These are phyloP conservation scores for Candida rishiriensis DNA, from an alignment of 805 yeast species.

Conservation along the genomic window DNA sequence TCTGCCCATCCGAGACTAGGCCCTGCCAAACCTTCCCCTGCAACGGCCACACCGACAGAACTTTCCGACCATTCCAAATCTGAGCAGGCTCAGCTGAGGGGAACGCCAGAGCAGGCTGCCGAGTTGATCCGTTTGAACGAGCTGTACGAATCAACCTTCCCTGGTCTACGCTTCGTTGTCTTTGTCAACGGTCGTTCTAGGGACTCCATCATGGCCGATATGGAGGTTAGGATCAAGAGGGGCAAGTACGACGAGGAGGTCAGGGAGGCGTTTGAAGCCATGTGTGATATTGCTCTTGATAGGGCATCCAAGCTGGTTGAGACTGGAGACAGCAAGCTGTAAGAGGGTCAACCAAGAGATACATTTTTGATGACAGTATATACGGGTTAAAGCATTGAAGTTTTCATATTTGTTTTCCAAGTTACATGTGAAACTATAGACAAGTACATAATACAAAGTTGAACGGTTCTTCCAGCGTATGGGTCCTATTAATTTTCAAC, in stretches of 20 bases:
- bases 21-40: constrained; percentile 37
- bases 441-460: too few species aligned
- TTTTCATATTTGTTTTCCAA: too few species aligned
- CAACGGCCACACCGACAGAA: constrained; percentile 19
- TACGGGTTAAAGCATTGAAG: neutral
- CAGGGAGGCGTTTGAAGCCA: constrained; percentile 69
- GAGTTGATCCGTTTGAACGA: constrained; percentile 51
- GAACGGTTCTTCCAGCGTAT: too few species aligned
- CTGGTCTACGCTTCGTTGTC: constrained; percentile 77
- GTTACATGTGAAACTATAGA: too few species aligned
- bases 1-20: constrained; percentile 92
- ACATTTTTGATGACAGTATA: neutral
- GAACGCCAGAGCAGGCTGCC: constrained; percentile 45
- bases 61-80: constrained; percentile 60
- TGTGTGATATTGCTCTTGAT: constrained; percentile 89
- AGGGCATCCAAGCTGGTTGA: constrained; percentile 54
- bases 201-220: constrained; percentile 56
- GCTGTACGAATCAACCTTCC: constrained; percentile 40
- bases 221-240: constrained; percentile 54
- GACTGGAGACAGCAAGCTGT: constrained; percentile 6
- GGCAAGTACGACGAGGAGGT: constrained; percentile 54
- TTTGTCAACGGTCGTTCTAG: constrained; percentile 84
- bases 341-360: neutral
- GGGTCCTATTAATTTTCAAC: too few species aligned
- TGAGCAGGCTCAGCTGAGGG: constrained; percentile 66